Percentiles rank a stretch among this genome's conserved stretches.
These are phyloP conservation scores for Solanum dulcamara DNA, from an alignment of 257 asterid species.

Conservation along the genomic window DNA sequence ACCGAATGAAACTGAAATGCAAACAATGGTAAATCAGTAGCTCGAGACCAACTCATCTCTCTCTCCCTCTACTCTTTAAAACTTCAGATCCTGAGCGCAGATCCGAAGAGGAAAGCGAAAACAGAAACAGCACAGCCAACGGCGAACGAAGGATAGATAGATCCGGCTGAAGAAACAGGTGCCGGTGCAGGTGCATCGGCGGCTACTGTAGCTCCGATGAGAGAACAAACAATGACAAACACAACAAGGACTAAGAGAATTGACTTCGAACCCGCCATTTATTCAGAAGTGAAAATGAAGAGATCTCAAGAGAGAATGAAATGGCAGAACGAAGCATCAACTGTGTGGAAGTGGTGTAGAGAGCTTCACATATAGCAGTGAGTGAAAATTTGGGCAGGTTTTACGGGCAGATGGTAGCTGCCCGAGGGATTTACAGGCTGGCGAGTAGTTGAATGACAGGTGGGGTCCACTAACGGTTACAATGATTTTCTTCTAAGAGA, in stretches of 20 bases:
- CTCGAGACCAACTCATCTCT: neutral
- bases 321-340: neutral
- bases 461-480: slow-evolving; percentile 3
- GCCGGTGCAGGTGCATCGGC: slow-evolving; percentile 36
- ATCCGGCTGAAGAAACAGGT: slow-evolving; percentile 33
- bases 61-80: neutral
- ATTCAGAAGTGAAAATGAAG: neutral
- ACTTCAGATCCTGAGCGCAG: slow-evolving; percentile 33
- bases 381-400: slow-evolving; percentile 25
- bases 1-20: neutral
- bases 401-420: neutral
- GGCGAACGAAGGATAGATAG: slow-evolving; percentile 25
- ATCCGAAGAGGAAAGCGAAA: slow-evolving; percentile 24
- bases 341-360: too few relatives aligned
- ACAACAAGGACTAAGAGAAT: slow-evolving; percentile 9
- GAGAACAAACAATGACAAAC: slow-evolving; percentile 11
- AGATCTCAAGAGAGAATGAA: neutral
- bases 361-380: neutral
- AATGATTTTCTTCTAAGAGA: neutral
- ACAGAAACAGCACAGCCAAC: slow-evolving; percentile 23
- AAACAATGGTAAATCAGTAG: neutral
- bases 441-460: slow-evolving; percentile 6
- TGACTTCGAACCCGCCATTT: slow-evolving; percentile 29
- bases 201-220: slow-evolving; percentile 27
- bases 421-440: slow-evolving; percentile 45